Evolutionary conservation across 768 basidiomycete genomes (phyloP).

Genomic region (Psilocybe subaeruginosa): DNA sequence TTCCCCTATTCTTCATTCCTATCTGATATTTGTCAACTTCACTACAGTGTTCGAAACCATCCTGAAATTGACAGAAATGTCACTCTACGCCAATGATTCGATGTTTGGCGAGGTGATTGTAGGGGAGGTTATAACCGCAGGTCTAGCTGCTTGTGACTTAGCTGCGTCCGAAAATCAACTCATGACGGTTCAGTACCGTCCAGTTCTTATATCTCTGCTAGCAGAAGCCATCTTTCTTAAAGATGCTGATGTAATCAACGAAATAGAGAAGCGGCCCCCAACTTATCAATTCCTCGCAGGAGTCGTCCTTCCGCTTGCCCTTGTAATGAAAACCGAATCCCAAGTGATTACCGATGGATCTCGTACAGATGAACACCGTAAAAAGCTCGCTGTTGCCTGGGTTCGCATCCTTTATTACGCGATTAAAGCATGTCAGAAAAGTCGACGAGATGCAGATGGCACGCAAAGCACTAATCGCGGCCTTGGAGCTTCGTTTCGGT

Average conservation of each 20-base stretch:
- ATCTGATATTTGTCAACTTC: constrained; percentile 56
- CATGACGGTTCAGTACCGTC: constrained; percentile 41
- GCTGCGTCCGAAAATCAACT: constrained; percentile 45
- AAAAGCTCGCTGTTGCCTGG: constrained; percentile 55
- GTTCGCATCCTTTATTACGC: constrained; percentile 61
- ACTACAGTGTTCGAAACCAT: constrained; percentile 59
- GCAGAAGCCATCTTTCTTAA: constrained; percentile 50
- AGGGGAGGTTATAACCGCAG: constrained; percentile 46
- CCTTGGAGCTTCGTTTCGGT: constrained; percentile 31
- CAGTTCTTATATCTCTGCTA: constrained; percentile 41
- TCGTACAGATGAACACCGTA: constrained; percentile 48
- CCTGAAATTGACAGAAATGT: constrained; percentile 42
- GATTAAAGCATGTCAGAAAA: constrained; percentile 54
- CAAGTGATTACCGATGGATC: constrained; percentile 44
- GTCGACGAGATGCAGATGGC: constrained; percentile 25
- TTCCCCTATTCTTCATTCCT: constrained; percentile 54
- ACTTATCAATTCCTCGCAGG: constrained; percentile 66
- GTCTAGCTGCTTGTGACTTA: constrained; percentile 48
- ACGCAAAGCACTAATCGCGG: constrained; percentile 16
- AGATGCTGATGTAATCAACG: constrained; percentile 53
- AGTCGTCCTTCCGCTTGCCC: constrained; percentile 62
- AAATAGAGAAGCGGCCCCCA: constrained; percentile 57
- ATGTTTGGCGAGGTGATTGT: constrained; percentile 51
- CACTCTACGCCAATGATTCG: constrained; percentile 53
- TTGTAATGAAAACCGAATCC: constrained; percentile 53